Conservation (phyloP, 768 basidiomycete genomes). For the Krasilnikovozyma curviuscula region DNA sequence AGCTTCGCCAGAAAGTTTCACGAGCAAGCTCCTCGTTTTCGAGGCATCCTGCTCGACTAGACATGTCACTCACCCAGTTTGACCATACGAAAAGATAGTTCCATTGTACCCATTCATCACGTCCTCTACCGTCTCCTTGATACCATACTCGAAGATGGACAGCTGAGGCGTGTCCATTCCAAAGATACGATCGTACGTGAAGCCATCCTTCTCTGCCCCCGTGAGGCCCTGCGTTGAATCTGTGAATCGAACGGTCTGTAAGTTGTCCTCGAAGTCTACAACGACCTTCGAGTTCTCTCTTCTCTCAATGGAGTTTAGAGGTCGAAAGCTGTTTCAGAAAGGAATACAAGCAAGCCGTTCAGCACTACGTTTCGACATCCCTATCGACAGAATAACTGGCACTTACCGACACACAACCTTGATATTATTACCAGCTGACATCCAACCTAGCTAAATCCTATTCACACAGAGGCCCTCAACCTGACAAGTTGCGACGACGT, state of each 20-base stretch:
- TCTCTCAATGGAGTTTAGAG: conserved; percentile 74
- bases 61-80: conserved; percentile 18
- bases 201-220: conserved; percentile 37
- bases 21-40: too few species aligned
- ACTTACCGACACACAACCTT: conserved; percentile 93
- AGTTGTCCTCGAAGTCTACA: conserved; percentile 68
- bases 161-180: conserved; percentile 73
- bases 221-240: conserved; percentile 5
- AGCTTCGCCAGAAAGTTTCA: not conserved
- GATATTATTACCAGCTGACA: conserved; percentile 1
- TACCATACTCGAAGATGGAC: conserved; percentile 96
- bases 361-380: not conserved
- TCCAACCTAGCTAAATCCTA: too few species aligned
- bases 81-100: conserved; percentile 47
- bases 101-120: conserved; percentile 98
- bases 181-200: conserved; percentile 93
- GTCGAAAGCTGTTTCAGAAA: conserved; percentile 53
- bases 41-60: conserved; percentile 1
- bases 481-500: too few species aligned
- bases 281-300: conserved; percentile 76
- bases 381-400: not conserved
- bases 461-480: too few species aligned
- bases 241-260: conserved; percentile 54
- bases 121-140: conserved; percentile 67
- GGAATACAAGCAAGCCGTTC: conserved; percentile 6